phyloP scores from a whole-genome alignment of 768 basidiomycete genomes.

The Gloeopeniophorella convolvens region DNA sequence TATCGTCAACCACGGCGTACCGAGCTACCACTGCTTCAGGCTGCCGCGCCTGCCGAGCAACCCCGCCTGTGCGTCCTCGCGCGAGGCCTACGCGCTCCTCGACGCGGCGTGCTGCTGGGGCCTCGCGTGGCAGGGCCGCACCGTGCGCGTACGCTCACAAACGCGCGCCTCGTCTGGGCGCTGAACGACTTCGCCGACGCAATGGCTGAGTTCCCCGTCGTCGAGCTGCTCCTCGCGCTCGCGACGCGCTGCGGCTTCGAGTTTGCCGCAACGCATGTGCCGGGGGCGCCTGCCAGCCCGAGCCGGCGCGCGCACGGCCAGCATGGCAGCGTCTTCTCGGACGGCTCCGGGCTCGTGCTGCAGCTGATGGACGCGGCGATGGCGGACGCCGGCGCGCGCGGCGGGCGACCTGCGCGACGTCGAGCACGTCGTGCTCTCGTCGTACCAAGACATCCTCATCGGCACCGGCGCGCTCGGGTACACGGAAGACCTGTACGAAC shows the following conservation, averaged over 20 bases:
- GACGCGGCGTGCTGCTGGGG: slow-evolving; percentile 20
- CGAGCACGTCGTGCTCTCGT: slow-evolving; percentile 8
- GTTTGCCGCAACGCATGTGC: slow-evolving; percentile 2
- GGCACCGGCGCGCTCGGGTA: slow-evolving; percentile 7
- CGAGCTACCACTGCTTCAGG: slow-evolving; percentile 5
- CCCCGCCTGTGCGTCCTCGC: slow-evolving; percentile 4
- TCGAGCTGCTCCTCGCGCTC: slow-evolving; percentile 15
- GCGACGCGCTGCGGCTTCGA: slow-evolving; percentile 16
- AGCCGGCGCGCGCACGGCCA: slow-evolving; percentile 1
- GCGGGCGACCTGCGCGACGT: slow-evolving; percentile 8
- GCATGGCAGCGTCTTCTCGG: slow-evolving; percentile 8
- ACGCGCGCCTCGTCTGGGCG: slow-evolving; percentile 15
- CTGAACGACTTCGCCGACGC: slow-evolving; percentile 10
- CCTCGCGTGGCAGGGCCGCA: slow-evolving; percentile 12
- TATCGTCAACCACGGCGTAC: slow-evolving; percentile 1
- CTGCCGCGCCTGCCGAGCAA: slow-evolving; percentile 6
- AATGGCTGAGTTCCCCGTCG: slow-evolving; percentile 3
- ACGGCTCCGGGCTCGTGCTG: slow-evolving; percentile 11
- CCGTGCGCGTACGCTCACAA: slow-evolving; percentile 14
- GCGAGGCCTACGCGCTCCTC: slow-evolving; percentile 17
- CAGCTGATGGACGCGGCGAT: slow-evolving; percentile 14
- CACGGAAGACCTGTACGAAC: not conserved
- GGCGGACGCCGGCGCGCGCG: not conserved
- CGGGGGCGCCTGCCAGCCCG: not conserved
- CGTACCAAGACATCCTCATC: slow-evolving; percentile 6